Base-by-base conservation (phyloP, 148 eudicot genomes). In the Fallopia convolvulus region DNA sequence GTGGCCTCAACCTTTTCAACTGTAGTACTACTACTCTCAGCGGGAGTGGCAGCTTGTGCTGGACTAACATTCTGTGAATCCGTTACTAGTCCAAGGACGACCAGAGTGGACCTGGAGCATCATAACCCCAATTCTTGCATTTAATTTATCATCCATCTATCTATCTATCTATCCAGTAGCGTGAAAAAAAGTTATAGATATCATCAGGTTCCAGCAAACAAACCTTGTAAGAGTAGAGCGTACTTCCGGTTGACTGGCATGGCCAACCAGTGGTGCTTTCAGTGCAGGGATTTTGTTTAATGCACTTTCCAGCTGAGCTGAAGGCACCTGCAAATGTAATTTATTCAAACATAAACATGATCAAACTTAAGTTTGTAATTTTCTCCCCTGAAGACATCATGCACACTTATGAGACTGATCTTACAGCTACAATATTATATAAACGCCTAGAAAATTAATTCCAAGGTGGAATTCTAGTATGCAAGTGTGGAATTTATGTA, bases 251-350 rank as follows among this genome's bases (percentile, higher is more conserved):
- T 91, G 93, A 87, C 76, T 85, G 72, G 97, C 98, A 81, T 93
- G 92, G 52, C 86, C 85, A 77, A 85, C 82, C 77, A 93, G 82
- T 47, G 98, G 91, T 72, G 86, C 85, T 77, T 78, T 91, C 63
- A 93, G 89, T 47, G 90, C 94, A 17, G 93, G 88, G 20, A 81
- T 88, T 85, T 87, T 91, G 82, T 87, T 88, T 56, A 94, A 74
- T 33, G 97, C 97, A 80, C 83, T 85, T 89, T 94, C 98, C 76
- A 94, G 95, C 82, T 92, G 98, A 73, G 93, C 84, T 74, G 91
- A 87, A 56, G 98, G 98, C 70, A 94, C 84, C 98, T 94, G 86
- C 73, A 8, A 26, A 26, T 26, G 30, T 26, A 26, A 26, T 26
- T 26, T 26, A 26, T 26, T 26, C 30, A 26, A 26, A 26, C 30